Base-by-base conservation (phyloP, 2,329 filamentous ascomycete genomes). In the Harringtonia lauricola region DNA sequence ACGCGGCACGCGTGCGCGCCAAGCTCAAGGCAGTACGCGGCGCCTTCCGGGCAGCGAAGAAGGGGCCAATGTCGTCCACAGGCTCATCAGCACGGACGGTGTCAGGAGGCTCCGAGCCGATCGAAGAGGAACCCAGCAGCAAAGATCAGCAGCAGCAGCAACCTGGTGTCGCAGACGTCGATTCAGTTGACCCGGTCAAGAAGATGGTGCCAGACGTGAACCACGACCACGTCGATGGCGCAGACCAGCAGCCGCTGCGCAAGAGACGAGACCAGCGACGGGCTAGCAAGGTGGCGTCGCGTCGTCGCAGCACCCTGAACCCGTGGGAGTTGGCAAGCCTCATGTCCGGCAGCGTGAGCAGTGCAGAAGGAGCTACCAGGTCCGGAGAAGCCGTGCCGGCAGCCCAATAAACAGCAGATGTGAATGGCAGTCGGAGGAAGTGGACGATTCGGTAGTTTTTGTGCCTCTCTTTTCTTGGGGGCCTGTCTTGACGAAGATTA, bases 231-330 rank as follows among this genome's bases (percentile, higher is more conserved):
- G 33, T 19, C 10, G 44, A 14, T 14, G 24, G 8, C 41, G 36
- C 24, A 43, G 36, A 34, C 34, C 39, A 29, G 42, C 67, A 66
- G 58, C 65, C 60, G 39, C 67, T 67, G 58, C 65, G 71, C 28
- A 74, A 74, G 56, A 64, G 71, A 33, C 13, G 30, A 15, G 37
- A 75, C n/a, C 39, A 67, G 54, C 66, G 61, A 58, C 72, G 64
- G 57, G 68, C 59, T 54, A 78, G 57, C 59, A 81, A 65, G 64
- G 66, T 59, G 9, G 68, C 76, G 3, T 81, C 72, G 47, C 67
- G 83, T 56, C 70, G 84, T 56, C 72, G 85, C 58, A 87, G 82
- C 55, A 89, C 84, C 18, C 64, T 90, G 28, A 87, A 76, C 54
- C 79, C 82, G 3, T 82, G 81, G 68, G 85, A 90, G 61, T 62